These are phyloP conservation scores for Tetrapyrgos nigripes DNA, from an alignment of 1,284 basidiomycete species.

Conservation along the genomic window DNA sequence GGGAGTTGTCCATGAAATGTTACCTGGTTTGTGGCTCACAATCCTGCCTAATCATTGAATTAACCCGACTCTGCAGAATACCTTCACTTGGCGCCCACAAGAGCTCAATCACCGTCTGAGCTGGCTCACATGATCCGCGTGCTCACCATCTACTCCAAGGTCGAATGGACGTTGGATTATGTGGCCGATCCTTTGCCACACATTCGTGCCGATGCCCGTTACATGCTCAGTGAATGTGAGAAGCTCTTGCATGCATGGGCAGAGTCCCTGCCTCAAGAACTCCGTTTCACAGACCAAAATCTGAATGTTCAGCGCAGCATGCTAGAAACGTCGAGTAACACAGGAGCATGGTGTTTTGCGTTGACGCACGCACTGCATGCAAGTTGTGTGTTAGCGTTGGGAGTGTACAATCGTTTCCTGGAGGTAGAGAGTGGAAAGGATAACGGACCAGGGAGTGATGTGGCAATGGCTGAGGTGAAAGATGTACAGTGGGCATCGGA, in stretches of 20 bases:
- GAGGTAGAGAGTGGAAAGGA: background rate
- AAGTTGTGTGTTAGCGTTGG: conserved; percentile 67
- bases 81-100: conserved; percentile 63
- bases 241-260: conserved; percentile 61
- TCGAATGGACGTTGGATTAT: conserved; percentile 56
- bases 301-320: conserved; percentile 72
- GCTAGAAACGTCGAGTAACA: conserved; percentile 78
- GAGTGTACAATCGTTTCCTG: conserved; percentile 53
- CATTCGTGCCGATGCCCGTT: background rate
- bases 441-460: background rate
- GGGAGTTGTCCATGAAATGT: conserved; percentile 58
- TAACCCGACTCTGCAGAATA: conserved; percentile 54
- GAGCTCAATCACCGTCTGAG: conserved; percentile 68
- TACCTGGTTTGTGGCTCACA: conserved; percentile 56
- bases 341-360: conserved; percentile 79
- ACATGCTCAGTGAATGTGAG: conserved; percentile 1
- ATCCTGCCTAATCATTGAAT: conserved; percentile 9
- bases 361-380: conserved; percentile 75
- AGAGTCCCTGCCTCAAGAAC: conserved; percentile 65
- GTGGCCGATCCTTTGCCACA: conserved; percentile 17
- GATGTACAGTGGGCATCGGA: conserved; percentile 58
- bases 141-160: conserved; percentile 62
- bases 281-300: conserved; percentile 67
- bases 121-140: conserved; percentile 75
- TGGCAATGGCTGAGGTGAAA: conserved; percentile 14